Conservation (phyloP, 305 asterid genomes). For the Ajuga reptans region DNA sequence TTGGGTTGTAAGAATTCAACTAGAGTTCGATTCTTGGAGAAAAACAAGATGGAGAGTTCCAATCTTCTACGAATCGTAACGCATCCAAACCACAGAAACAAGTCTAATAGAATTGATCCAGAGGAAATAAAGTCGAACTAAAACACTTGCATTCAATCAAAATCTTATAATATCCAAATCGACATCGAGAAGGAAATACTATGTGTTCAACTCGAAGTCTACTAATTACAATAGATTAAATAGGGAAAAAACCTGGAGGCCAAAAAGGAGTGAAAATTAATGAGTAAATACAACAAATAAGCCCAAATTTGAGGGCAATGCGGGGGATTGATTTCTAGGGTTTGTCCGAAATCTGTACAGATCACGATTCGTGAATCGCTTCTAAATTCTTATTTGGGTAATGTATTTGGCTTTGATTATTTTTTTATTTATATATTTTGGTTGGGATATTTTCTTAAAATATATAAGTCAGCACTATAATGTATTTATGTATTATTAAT, state of each 20-base stretch:
- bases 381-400: slow-evolving; percentile 11
- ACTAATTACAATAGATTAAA: slow-evolving; percentile 21
- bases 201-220: slow-evolving; percentile 23
- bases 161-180: slow-evolving; percentile 12
- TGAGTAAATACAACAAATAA: slow-evolving; percentile 14
- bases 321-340: slow-evolving; percentile 33
- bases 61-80: background rate
- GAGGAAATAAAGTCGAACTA: slow-evolving; percentile 17
- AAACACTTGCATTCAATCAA: slow-evolving; percentile 23
- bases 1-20: slow-evolving; percentile 21
- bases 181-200: slow-evolving; percentile 11
- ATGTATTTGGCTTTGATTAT: slow-evolving; percentile 4
- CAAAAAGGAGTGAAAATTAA: slow-evolving; percentile 1
- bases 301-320: slow-evolving; percentile 23
- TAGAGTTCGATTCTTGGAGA: slow-evolving; percentile 14
- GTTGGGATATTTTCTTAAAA: background rate
- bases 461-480: background rate
- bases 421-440: background rate
- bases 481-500: background rate
- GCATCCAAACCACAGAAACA: slow-evolving; percentile 10
- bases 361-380: slow-evolving; percentile 29
- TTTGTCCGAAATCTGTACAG: slow-evolving; percentile 31
- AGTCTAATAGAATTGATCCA: slow-evolving; percentile 17
- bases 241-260: background rate
- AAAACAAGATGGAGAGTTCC: slow-evolving; percentile 7